phyloP scores from a whole-genome alignment of 768 basidiomycete species.

The Pluteus cervinus region DNA sequence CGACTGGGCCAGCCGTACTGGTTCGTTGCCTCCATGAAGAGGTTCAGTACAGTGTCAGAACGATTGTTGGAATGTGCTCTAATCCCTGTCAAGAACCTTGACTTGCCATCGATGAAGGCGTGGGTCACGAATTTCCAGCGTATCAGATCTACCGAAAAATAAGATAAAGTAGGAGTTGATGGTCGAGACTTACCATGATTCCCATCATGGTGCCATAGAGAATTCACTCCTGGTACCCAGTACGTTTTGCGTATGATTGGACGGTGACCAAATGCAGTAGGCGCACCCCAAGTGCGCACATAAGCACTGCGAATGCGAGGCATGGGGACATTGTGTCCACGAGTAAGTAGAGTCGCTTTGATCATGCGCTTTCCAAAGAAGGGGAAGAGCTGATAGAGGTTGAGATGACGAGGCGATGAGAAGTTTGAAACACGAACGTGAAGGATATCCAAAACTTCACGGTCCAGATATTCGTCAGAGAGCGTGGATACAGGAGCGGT shows the following conservation, averaged over 20 bases:
- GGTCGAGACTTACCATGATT: conserved; percentile 27
- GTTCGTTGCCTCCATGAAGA: conserved; percentile 6
- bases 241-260: conserved; percentile 22
- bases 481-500: conserved; percentile 11
- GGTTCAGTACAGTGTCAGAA: conserved; percentile 15
- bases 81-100: conserved; percentile 2
- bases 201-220: conserved; percentile 33
- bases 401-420: no score
- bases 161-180: conserved; percentile 18
- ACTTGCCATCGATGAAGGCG: conserved; percentile 23
- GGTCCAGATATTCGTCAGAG: conserved; percentile 18
- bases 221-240: conserved; percentile 26
- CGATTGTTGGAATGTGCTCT: conserved; percentile 16
- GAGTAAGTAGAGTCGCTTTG: conserved; percentile 12
- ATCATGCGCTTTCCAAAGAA: conserved; percentile 20
- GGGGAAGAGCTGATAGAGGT: no score
- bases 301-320: conserved; percentile 12
- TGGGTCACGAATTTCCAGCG: conserved; percentile 18
- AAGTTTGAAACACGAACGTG: no score
- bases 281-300: conserved; percentile 15
- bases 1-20: conserved; percentile 16
- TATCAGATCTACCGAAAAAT: conserved; percentile 10
- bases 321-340: conserved; percentile 15
- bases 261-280: conserved; percentile 15
- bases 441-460: conserved; percentile 12